A percentile compares a stretch with the other conserved stretches of the same genome.
Conservation (phyloP, 768 basidiomycete species). For the Pleurotus tuber-regium region DNA sequence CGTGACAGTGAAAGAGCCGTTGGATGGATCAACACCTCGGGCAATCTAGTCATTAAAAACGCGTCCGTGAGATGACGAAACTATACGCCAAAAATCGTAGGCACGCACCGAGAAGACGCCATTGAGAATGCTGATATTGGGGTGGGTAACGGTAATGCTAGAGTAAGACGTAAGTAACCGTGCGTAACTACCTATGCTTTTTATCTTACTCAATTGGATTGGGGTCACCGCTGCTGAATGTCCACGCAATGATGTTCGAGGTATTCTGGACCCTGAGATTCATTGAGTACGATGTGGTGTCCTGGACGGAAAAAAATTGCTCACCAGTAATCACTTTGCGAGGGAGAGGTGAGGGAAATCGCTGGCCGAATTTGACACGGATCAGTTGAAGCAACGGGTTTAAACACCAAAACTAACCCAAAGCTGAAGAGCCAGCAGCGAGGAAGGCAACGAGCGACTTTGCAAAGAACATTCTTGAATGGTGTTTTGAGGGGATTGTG, state of each 20-base stretch:
- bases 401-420: neutral
- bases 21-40: neutral
- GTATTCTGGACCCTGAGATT: constrained; percentile 7
- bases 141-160: constrained; percentile 7
- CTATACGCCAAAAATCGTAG: neutral
- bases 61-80: neutral
- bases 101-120: constrained; percentile 3
- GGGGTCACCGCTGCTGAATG: constrained; percentile 2
- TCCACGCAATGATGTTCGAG: constrained; percentile 9
- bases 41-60: neutral
- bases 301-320: neutral
- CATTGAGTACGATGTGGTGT: no score
- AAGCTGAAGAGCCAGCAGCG: constrained; percentile 7
- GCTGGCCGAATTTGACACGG: neutral
- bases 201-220: constrained; percentile 1
- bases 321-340: constrained; percentile 3
- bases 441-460: constrained; percentile 9
- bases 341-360: constrained; percentile 3
- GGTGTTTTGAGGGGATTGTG: neutral
- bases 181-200: neutral
- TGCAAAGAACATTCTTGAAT: neutral
- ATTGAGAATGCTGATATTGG: constrained; percentile 3
- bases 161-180: neutral
- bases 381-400: neutral
- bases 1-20: constrained; percentile 8